Base-by-base conservation (phyloP, 495 filamentous ascomycete genomes). In the Xylaria sp. region DNA sequence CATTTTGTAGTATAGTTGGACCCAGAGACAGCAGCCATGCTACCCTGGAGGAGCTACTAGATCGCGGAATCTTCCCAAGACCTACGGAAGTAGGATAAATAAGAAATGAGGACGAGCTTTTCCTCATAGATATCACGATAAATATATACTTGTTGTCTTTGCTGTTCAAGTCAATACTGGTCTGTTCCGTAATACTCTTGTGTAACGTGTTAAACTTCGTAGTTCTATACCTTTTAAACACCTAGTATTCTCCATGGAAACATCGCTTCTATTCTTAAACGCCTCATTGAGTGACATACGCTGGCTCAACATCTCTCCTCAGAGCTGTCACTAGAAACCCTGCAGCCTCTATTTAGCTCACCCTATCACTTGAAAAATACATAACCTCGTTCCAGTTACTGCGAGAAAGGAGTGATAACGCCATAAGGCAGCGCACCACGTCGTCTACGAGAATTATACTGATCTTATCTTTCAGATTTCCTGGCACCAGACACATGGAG, bases 211-310 rank as follows among this genome's bases (percentile, higher is more conserved):
- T 67, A 29, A 55, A 41, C 64, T 17, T 53, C 46, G 4, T 55
- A 41, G 31, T 52, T 15, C 19, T 3, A 24, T 8, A 6, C 3
- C 46, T 9, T 41, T 31, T 40, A 41, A 67, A 43, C 46, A 67
- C 19, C 8, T n/a, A 1, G 31, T 0, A 24, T 67, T 53, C 11
- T 11, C 46, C 46, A 8, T 5, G 0, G 41, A 0, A 3, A 67
- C 19, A 9, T 40, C 64, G 26, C 46, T 66, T 19, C 19, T 46
- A 55, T 55, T 67, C 8, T 46, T 17, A 67, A 67, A 67, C 26
- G 35, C 46, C 19, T 67, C 46, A 5, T 40, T 21, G 8, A 35
- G 24, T 1, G 24, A 33, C 43, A 33, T 50, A 46, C 6, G 7
- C 12, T 12, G n/a, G 46, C 17, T 31, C 6, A 11, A 52, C 61